Base-by-base conservation (phyloP, 2,329 filamentous ascomycete genomes). In the Cladosporium sp. region DNA sequence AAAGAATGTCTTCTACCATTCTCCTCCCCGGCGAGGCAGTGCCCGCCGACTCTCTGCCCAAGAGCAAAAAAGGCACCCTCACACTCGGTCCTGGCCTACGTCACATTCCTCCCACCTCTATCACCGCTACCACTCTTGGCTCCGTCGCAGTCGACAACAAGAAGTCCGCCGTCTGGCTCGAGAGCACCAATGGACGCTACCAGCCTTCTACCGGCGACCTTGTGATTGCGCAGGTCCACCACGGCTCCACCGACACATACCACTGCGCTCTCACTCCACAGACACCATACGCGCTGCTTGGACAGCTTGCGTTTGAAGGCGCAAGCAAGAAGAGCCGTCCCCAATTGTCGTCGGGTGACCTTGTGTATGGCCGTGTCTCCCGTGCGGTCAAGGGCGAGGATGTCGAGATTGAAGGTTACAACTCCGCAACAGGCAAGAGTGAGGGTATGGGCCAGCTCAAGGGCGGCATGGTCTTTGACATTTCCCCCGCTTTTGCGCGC, bases 281-380 rank as follows among this genome's bases (percentile, higher is more conserved):
- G 73, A 86, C 85, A 6, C 80, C 84, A 0, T 79, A 80, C 67
- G 92, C 91, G 0, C 82, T 91, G 21, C 87, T 98, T 0, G 92
- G 92, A 0, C 91, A 96, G 71, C 85, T 98, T 24, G 88, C 93
- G n/a, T 99, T 99, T 77, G 94, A 98, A 79, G 88, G 89, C 69
- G 95, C 93, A 21, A 92, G 90, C 54, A 95, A 93, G 79, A 98
- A 98, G 81, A 97, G 92, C 2, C 86, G 93, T 1, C 95, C 95
- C 0, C 85, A 92, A 69, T 86, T 98, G 52, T 82, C 84, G 32
- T 75, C 87, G 15, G 92, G 92, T 44, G 88, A 92, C 62, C 81
- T 97, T 32, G 92, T 98, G 41, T 98, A 98, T 80, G 94, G 93
- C 44, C 90, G 94, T 68, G 88, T 99, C 52, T 83, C 86, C 32